Evolutionary conservation across 768 basidiomycete genomes (phyloP).

Genomic region (Dentipellis fragilis): DNA sequence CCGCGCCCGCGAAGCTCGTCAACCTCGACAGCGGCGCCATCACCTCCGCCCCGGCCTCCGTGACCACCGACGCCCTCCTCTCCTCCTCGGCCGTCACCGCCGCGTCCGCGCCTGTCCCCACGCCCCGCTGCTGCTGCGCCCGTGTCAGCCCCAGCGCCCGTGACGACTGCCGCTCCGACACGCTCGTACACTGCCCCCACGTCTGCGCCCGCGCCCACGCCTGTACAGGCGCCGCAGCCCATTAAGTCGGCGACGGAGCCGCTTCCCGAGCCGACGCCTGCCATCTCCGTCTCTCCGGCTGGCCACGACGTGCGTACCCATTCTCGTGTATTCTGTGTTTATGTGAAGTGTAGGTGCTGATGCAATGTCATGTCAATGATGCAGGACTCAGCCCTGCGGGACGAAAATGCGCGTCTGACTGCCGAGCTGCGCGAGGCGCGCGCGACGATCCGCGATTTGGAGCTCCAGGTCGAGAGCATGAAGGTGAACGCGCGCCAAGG

Average conservation of each 20-base stretch:
- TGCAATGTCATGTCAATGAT: neutral
- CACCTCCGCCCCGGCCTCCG: constrained; percentile 19
- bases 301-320: constrained; percentile 24
- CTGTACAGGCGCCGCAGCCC: constrained; percentile 23
- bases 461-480: constrained; percentile 70
- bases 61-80: neutral
- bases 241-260: constrained; percentile 8
- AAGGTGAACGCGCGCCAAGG: constrained; percentile 69
- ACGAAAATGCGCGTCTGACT: constrained; percentile 55
- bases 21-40: constrained; percentile 62
- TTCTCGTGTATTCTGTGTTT: neutral
- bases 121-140: constrained; percentile 17
- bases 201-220: constrained; percentile 23
- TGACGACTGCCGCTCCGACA: constrained; percentile 18
- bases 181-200: constrained; percentile 21
- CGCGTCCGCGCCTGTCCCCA: constrained; percentile 21
- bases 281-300: constrained; percentile 10
- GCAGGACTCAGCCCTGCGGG: constrained; percentile 22
- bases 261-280: constrained; percentile 1
- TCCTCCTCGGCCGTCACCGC: constrained; percentile 17
- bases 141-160: constrained; percentile 13
- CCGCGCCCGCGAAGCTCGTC: constrained; percentile 66
- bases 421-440: constrained; percentile 69
- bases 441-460: constrained; percentile 73
- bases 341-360: neutral